A percentile compares a stretch with the other conserved stretches of the same genome.
Conservation (phyloP, 306 rosid species). For the Oxytropis ochrocephala region DNA sequence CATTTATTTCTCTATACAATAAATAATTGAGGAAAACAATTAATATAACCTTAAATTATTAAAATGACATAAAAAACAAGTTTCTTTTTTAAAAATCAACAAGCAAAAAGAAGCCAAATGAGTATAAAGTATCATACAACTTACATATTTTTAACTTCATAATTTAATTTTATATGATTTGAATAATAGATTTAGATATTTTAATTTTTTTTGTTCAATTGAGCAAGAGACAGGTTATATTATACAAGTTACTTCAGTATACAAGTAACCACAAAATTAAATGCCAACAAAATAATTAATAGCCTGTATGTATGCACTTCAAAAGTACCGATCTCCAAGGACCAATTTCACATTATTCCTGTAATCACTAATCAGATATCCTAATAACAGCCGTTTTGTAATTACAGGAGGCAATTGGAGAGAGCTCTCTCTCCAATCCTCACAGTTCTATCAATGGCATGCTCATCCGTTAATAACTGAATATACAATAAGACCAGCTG, state of each 20-base stretch:
- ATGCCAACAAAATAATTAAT: slow-evolving; percentile 7
- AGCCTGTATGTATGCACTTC: slow-evolving; percentile 21
- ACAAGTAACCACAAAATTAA: not conserved
- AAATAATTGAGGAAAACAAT: too few species aligned
- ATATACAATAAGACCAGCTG: slow-evolving; percentile 57
- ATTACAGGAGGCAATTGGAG: slow-evolving; percentile 46
- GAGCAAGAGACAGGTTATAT: not conserved
- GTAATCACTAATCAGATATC: slow-evolving; percentile 38
- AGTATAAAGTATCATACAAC: too few species aligned
- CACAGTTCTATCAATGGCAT: slow-evolving; percentile 53
- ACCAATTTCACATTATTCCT: slow-evolving; percentile 54
- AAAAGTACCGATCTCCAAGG: slow-evolving; percentile 29
- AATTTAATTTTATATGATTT: too few species aligned
- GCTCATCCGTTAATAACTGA: slow-evolving; percentile 32
- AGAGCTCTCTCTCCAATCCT: slow-evolving; percentile 43
- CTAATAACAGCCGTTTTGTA: slow-evolving; percentile 50
- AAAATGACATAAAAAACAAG: too few species aligned
- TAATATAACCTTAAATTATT: too few species aligned
- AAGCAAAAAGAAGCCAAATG: too few species aligned
- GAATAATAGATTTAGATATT: too few species aligned
- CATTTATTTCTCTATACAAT: too few species aligned
- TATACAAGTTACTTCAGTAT: not conserved
- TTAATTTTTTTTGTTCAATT: too few species aligned
- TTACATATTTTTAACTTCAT: too few species aligned
- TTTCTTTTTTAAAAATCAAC: too few species aligned